A percentile compares a stretch with the other conserved stretches of the same genome.
Evolutionary conservation across 768 basidiomycete species (phyloP).

Genomic region (Leccinellum albellum): DNA sequence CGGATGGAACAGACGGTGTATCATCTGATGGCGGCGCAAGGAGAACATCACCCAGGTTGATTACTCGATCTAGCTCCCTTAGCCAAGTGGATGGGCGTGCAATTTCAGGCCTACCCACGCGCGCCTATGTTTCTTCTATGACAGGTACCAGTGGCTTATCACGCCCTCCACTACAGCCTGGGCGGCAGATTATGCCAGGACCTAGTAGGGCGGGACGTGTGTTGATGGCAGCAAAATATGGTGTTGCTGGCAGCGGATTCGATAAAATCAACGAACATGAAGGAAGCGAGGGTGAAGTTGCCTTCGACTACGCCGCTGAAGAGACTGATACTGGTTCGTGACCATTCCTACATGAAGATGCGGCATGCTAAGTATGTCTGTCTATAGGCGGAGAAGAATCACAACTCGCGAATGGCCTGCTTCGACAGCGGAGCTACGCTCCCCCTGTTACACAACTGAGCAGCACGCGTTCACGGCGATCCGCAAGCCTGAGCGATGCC

Average conservation of each 20-base stretch:
- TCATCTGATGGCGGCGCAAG: constrained; percentile 23
- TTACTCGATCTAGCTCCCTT: constrained; percentile 31
- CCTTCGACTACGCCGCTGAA: constrained; percentile 28
- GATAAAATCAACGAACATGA: constrained; percentile 50
- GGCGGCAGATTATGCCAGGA: constrained; percentile 43
- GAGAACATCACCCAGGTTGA: constrained; percentile 27
- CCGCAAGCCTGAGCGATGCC: constrained; percentile 75
- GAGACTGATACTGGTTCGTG: constrained; percentile 42
- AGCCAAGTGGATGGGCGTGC: constrained; percentile 35
- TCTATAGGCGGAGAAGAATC: constrained; percentile 30
- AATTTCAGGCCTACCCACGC: constrained; percentile 32
- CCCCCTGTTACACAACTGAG: constrained; percentile 35
- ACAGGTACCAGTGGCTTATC: constrained; percentile 35
- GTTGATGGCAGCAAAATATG: constrained; percentile 39
- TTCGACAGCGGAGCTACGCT: constrained; percentile 28
- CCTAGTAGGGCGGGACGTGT: constrained; percentile 48
- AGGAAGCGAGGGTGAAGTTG: constrained; percentile 38
- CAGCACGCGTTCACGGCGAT: constrained; percentile 59
- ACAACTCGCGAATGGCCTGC: constrained; percentile 21
- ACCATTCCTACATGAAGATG: constrained; percentile 6
- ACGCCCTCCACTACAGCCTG: constrained; percentile 36
- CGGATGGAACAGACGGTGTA: constrained; percentile 21
- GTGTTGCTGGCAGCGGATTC: constrained; percentile 30
- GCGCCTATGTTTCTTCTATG: constrained; percentile 28
- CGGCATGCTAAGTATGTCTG: constrained; percentile 19